Conservation (phyloP, 331 rosid species). For the Prunus yedoensis region DNA sequence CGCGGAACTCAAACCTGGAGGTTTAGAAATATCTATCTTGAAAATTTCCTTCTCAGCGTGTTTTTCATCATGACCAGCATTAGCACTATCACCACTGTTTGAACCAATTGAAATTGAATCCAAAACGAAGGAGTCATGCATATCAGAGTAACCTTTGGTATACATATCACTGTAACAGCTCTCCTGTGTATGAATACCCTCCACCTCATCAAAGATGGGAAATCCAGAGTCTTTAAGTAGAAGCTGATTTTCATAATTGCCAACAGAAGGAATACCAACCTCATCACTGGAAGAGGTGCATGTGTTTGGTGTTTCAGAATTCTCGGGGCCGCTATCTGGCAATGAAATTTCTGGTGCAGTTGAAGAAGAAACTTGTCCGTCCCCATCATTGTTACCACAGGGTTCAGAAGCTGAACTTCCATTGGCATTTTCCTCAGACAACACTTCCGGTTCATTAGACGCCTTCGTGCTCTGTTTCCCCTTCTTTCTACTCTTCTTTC, state of each 20-base stretch:
- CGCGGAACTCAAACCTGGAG: conserved; percentile 27
- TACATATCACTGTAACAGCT: conserved; percentile 32
- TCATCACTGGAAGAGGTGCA: conserved; percentile 18
- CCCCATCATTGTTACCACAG: conserved; percentile 40
- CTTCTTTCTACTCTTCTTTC: conserved; percentile 57
- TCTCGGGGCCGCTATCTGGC: conserved; percentile 25
- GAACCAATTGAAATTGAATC: conserved; percentile 48
- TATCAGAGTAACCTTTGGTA: conserved; percentile 16
- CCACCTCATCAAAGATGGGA: conserved; percentile 24
- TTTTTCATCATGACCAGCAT: conserved; percentile 30
- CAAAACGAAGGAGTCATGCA: conserved; percentile 34
- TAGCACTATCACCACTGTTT: conserved; percentile 36
- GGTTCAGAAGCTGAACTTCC: conserved; percentile 47
- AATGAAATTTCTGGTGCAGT: conserved; percentile 34
- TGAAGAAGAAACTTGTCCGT: conserved; percentile 20
- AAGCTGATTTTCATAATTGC: conserved; percentile 35
- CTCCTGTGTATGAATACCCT: conserved; percentile 21
- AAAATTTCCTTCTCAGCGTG: conserved; percentile 32
- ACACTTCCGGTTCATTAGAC: conserved; percentile 48
- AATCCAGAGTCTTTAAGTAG: neutral
- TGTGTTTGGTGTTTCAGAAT: conserved; percentile 17
- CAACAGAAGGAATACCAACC: conserved; percentile 17
- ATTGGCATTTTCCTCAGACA: conserved; percentile 36
- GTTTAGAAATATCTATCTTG: conserved; percentile 27
- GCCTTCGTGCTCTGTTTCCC: conserved; percentile 51